These are phyloP conservation scores for Ceratocystis diversiconidia DNA, from an alignment of 2,329 filamentous ascomycete species.

Conservation along the genomic window DNA sequence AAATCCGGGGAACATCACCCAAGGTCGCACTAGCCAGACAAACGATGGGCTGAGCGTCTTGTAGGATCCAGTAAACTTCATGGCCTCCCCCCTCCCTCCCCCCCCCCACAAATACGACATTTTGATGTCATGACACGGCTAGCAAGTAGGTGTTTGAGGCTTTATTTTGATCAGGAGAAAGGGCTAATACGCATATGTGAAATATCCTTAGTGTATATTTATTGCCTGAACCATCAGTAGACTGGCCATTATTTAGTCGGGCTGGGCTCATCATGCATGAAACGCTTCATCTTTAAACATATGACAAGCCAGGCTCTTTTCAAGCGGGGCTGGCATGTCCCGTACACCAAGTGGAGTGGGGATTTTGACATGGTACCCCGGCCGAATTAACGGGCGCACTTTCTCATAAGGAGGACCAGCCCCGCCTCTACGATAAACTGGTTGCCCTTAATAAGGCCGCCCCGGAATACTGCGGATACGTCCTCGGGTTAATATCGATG, in stretches of 20 bases:
- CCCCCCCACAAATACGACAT: background rate
- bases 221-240: too few species aligned
- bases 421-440: background rate
- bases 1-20: background rate
- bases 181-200: too few species aligned
- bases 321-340: background rate
- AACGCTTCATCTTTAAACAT: background rate
- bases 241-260: too few species aligned
- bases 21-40: background rate
- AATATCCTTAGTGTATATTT: too few species aligned
- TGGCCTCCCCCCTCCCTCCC: background rate
- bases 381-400: conserved; percentile 3
- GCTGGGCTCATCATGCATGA: too few species aligned
- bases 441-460: background rate
- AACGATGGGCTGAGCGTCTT: background rate
- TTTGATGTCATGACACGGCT: background rate
- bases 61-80: background rate
- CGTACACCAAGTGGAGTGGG: background rate
- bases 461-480: background rate
- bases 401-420: background rate
- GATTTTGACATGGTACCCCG: conserved; percentile 1
- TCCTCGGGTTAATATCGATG: background rate
- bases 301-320: background rate
- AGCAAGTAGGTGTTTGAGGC: background rate
- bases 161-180: too few species aligned